Conservation (phyloP, 495 filamentous ascomycete genomes). For the Hypoxylon subgilvum region DNA sequence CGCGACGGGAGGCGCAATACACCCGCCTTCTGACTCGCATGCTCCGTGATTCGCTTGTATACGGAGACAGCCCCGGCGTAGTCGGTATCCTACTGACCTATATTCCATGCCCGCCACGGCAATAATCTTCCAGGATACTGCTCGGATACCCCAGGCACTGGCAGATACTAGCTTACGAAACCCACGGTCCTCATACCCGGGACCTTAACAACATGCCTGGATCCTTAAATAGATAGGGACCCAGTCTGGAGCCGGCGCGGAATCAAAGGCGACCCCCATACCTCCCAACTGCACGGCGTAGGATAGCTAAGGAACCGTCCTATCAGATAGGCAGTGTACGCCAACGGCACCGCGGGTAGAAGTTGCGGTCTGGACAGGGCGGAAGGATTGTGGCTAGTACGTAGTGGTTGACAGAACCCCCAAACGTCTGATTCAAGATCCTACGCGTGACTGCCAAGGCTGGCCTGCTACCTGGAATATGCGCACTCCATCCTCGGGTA, state of each 20-base stretch:
- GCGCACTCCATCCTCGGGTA: constrained; percentile 3
- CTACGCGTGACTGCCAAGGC: constrained; percentile 3
- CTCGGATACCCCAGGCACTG: no score
- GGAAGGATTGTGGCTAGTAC: constrained; percentile 8
- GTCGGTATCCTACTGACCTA: not conserved
- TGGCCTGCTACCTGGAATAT: not conserved
- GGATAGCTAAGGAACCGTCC: not conserved
- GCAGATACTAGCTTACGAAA: no score
- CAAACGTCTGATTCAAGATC: constrained; percentile 4
- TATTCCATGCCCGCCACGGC: no score
- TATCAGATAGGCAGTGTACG: not conserved
- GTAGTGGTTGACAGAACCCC: not conserved
- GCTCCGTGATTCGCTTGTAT: not conserved
- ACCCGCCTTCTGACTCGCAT: not conserved
- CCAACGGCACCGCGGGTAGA: not conserved
- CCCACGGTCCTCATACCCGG: no score
- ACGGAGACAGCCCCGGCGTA: not conserved
- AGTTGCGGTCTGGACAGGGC: not conserved
- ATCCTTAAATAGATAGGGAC: no score
- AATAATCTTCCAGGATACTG: not conserved
- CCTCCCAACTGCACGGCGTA: not conserved
- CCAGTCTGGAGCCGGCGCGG: no score
- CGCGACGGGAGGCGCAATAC: not conserved
- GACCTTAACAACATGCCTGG: no score
- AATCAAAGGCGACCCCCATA: no score